Evolutionary conservation across 768 basidiomycete genomes (phyloP), one percentile per base, ranked within the genome.

Genomic region (Pleurotus platypus): DNA sequence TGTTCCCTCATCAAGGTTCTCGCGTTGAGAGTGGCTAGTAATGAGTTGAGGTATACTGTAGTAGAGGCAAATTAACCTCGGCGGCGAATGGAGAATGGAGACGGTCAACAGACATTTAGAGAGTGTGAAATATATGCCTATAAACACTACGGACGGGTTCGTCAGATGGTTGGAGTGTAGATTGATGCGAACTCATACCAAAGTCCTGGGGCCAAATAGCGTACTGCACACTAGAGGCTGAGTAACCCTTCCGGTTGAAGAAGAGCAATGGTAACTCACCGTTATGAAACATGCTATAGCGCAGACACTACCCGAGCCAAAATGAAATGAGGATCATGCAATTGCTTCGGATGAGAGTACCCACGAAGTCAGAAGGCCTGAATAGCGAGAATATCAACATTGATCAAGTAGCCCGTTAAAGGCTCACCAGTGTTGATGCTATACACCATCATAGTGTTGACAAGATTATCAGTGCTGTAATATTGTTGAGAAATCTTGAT

Each of bases 371-470:
- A 53, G 18, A 15, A 53, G 50, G 11, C 50, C 50, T 53, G 13
- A 38, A 18, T 16, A 20, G 22, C 15, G 16, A 40, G 9, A 16
- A n/a, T 37, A 53, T 24, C 3, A 35, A 8, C 15, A 37, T 53
- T 53, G 27, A 50, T 50, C 49, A 50, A 37, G 38, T 2, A 15
- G 20, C 15, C 24, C 18, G 49, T 39, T 38, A n/a, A 8, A n/a
- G 15, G 16, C 49, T 27, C 13, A 53, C 75, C 75, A 0, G 79
- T 80, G 60, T 79, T 81, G 53, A 82, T 72, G 15, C 74, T 70
- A 56, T 79, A 82, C 53, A 77, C 49, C 58, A 81, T 75, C 27
- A 83, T 64, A n/a, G 70, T 64, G 13, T 69, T 75, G 4, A 81
- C 62, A 2, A 81, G 56, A 0, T 75, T 72, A 48, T 82, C 73